A percentile compares a stretch with the other conserved stretches of the same genome.
Conservation (phyloP, 2,329 filamentous ascomycete species). For the Ophiosphaerella narmari region DNA sequence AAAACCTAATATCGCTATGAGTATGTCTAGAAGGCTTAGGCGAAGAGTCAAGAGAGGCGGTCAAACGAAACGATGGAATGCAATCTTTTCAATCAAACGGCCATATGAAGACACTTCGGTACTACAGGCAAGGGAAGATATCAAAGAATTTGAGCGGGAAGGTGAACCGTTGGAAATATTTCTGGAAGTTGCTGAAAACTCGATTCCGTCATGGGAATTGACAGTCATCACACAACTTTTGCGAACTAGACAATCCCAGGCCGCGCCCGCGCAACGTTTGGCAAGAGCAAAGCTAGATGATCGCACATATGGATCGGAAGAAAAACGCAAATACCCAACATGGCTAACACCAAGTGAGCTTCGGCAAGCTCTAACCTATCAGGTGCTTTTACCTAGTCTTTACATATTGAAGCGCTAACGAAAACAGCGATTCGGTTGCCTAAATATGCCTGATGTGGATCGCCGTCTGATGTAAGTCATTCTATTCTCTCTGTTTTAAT, state of each 20-base stretch:
- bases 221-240: neutral
- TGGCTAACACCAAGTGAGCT: neutral
- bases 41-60: too few species aligned
- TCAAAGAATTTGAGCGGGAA: neutral
- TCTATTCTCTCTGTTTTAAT: too few species aligned
- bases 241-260: too few species aligned
- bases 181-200: neutral
- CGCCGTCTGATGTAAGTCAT: conserved; percentile 9
- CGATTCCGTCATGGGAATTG: neutral
- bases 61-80: too few species aligned
- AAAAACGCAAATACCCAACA: too few species aligned
- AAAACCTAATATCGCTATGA: too few species aligned
- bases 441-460: conserved; percentile 3
- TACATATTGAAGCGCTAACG: neutral
- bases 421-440: neutral
- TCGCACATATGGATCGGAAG: neutral
- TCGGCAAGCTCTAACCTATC: neutral
- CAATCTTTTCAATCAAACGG: too few species aligned
- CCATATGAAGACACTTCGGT: neutral
- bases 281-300: conserved; percentile 10
- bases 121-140: neutral
- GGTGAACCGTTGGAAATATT: neutral
- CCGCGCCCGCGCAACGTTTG: neutral
- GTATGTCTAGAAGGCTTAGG: too few species aligned
- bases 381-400: neutral